phyloP scores from a whole-genome alignment of 2,329 filamentous ascomycete species.

The Fusarium longipes region DNA sequence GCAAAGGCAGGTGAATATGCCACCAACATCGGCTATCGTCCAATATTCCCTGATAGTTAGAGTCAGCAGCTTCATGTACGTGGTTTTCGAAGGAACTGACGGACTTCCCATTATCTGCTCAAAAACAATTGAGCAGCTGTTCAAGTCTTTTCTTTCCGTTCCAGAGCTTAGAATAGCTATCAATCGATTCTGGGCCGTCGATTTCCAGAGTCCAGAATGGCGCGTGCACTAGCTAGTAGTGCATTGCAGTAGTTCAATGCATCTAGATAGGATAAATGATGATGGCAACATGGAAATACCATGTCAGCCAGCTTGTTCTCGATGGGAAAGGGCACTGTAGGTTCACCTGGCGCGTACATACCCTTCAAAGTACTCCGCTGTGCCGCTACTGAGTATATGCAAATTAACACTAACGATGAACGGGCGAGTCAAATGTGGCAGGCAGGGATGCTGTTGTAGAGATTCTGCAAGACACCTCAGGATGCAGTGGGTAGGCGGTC shows the following conservation, averaged over 20 bases:
- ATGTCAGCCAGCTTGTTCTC: slow-evolving; percentile 17
- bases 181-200: slow-evolving; percentile 29
- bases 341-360: slow-evolving; percentile 20
- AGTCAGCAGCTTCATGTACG: not conserved
- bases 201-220: slow-evolving; percentile 33
- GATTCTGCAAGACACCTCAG: slow-evolving; percentile 26
- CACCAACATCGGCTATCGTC: not conserved
- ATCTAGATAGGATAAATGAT: slow-evolving; percentile 25
- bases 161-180: slow-evolving; percentile 11
- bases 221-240: slow-evolving; percentile 43
- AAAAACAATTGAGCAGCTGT: not conserved
- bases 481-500: slow-evolving; percentile 29
- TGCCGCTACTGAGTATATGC: not conserved
- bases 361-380: slow-evolving; percentile 19
- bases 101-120: not conserved
- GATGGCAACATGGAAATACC: slow-evolving; percentile 33
- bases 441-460: slow-evolving; percentile 32
- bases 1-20: not conserved
- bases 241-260: slow-evolving; percentile 45
- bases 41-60: not conserved
- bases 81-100: not conserved
- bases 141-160: not conserved
- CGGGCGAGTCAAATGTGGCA: slow-evolving; percentile 14
- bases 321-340: slow-evolving; percentile 37
- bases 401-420: slow-evolving; percentile 20